Evolutionary conservation across 257 asterid species (phyloP).

Genomic region (Solanum bulbocastanum): DNA sequence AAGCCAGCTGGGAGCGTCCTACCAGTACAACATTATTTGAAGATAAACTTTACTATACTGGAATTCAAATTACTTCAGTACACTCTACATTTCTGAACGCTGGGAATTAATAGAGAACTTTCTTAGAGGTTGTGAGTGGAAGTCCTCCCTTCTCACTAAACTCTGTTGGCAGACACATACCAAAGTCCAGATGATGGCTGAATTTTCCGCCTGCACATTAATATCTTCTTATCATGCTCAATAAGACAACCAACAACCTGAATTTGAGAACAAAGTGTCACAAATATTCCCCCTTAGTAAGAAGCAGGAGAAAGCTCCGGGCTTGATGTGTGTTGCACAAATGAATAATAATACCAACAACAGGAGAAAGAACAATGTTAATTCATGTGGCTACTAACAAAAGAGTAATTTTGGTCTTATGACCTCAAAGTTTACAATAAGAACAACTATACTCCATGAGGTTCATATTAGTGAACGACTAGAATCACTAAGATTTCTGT

Average conservation of each 20-base stretch:
- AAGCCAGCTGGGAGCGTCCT: conserved; percentile 99
- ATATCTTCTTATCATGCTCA: conserved; percentile 83
- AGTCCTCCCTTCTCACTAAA: background rate
- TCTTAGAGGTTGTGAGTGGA: background rate
- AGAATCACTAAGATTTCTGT: background rate
- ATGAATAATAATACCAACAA: background rate
- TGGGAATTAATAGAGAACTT: background rate
- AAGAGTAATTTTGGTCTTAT: background rate
- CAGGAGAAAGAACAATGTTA: background rate
- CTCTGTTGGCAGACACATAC: conserved; percentile 29
- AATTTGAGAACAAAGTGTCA: background rate
- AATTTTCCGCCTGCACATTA: conserved; percentile 79
- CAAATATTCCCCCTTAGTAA: background rate
- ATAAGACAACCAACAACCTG: conserved; percentile 97
- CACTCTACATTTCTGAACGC: background rate
- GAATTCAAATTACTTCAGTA: background rate
- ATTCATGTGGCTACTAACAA: background rate
- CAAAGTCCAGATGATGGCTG: conserved; percentile 94
- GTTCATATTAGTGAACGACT: background rate
- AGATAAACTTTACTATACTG: background rate
- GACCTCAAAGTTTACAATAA: background rate
- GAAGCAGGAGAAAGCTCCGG: background rate
- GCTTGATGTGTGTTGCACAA: background rate
- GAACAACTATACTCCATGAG: background rate
- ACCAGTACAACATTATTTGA: background rate